Base-by-base conservation (phyloP, 441 rosid species). In the Codiaeum variegatum region DNA sequence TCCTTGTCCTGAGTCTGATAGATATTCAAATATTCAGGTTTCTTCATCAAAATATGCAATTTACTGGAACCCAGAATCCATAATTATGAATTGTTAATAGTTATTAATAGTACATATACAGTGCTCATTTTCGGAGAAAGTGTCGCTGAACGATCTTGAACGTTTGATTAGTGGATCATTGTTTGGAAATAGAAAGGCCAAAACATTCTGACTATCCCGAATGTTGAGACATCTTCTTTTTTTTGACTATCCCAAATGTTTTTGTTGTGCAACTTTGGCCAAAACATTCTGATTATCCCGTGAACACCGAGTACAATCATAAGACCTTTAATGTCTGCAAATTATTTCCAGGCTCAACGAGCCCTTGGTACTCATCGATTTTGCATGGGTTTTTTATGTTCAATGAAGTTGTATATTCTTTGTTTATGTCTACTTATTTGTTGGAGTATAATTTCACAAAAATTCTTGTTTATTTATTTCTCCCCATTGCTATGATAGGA, bases 401-500 rank as follows among this genome's bases (percentile, higher is more conserved):
- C 31, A 56, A 16, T 31, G 11, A 32, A 61, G 65, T 32, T 32
- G 0, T 34, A 18, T 12, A 6, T 61, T 31, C 54, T 40, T 21
- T 54, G 1, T 40, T 21, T 54, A 1, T 49, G 49, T 38, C 47
- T 38, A 38, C 31, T 40, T 16, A 64, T 42, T 64, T 42, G 31
- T 15, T 42, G 21, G 31, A 42, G 23, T 23, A 40, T 5, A 3
- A 16, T 21, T 32, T 63, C 54, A 46, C 21, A 44, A 12, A 21
- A 6, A 40, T 54, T 21, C 26, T 54, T 47, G 38, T 21, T 64
- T 47, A 29, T 64, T 66, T 51, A 64, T 32, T 65, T 51, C 28
- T 65, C 60, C 69, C 51, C 52, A 58, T 77, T 49, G 71, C 73
- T 79, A 31, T 62, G 10, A 26, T 71, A 94, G 98, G 98, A 94